Evolutionary conservation across 2,329 filamentous ascomycete species (phyloP), one percentile per base, ranked within the genome.

Genomic region (Aspergillus sojae): DNA sequence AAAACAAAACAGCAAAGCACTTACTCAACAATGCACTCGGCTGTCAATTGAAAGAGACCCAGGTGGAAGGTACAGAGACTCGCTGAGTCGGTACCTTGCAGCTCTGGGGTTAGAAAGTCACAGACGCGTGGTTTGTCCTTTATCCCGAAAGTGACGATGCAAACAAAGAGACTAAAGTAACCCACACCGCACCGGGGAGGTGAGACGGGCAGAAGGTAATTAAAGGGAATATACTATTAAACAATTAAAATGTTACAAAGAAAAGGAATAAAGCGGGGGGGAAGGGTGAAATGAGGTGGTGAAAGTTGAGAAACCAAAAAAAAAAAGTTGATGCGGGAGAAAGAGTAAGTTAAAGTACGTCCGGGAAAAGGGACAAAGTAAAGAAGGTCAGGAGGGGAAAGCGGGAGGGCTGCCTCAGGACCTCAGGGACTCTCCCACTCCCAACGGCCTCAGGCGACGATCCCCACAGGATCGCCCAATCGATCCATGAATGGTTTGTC

Each of bases 211-310:
- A 57, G 54, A 61, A 65, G 30, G 57, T 28, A 53, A 65, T 57
- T 54, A 63, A 61, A 65, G 65, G 52, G 48, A 62, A 57, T 65
- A 72, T 55, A 55, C 32, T 55, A 55, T 55, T 55, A 55, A 55
- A 39, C n/a, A 36, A 55, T 39, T 55, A 39, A 55, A 55, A 39
- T 55, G 56, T 43, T 65, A 65, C 39, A 70, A 65, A 65, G 60
- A 65, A 61, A 65, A 60, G 26, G 41, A 57, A 65, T 48, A 45
- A 30, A 55, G 58, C 21, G 50, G 55, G 41, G 41, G 26, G 21
- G 46, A 41, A 36, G 57, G 50, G 39, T 46, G 63, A 39, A 26
- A 14, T 39, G 32, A 39, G 14, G 52, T 39, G n/a, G 52, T 39
- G 6, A 10, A 39, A 4, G 52, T 23, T 14, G n/a, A 55, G 26